Base-by-base conservation (phyloP, 768 basidiomycete genomes). In the Suillus occidentalis region DNA sequence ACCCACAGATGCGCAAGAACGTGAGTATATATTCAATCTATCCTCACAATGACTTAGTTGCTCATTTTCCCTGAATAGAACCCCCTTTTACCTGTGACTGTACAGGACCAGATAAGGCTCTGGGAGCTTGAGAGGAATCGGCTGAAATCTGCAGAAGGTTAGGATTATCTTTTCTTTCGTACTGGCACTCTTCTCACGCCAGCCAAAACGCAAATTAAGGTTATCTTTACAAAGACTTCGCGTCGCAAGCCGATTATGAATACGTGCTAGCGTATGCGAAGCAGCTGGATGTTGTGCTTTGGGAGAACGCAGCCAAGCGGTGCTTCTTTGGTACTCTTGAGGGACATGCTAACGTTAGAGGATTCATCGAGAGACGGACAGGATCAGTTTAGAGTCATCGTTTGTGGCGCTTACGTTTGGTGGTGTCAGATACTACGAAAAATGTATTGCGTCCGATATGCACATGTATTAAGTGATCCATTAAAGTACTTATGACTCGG, bases 71-170 rank as follows among this genome's bases (percentile, higher is more conserved):
- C 61, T 63, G 16, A 57, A 34, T 73, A 96, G 93, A 94, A 93
- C 73, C 96, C 96, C 10, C 80, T 99, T 16, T 82, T 99, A 28
- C 97, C 97, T 36, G 95, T 97, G 52, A 99, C 97, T 0, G 97
- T 99, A 0, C 95, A 97, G 73, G 97, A 99, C 78, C 97, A 99
- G 78, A 92, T 99, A 66, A 89, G 97, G 64, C 82, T 99, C 20
- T 99, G 97, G 95, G 96, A 99, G 77, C 83, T 96, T 52, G 97
- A 99, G 80, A 87, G 91, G 77, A 95, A 97, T 75, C 87, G 97
- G 61, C 81, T 99, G 12, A 90, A 92, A 71, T 89, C 92, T 49
- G 83, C 89, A 75, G 92, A 97, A 84, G 94, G 96, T 94, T 73
- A 59, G 64, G 79, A 74, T 42, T 42, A 22, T 66, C 28, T 37